Base-by-base conservation (phyloP, 345 rosid species). In the Camelina laxa region DNA sequence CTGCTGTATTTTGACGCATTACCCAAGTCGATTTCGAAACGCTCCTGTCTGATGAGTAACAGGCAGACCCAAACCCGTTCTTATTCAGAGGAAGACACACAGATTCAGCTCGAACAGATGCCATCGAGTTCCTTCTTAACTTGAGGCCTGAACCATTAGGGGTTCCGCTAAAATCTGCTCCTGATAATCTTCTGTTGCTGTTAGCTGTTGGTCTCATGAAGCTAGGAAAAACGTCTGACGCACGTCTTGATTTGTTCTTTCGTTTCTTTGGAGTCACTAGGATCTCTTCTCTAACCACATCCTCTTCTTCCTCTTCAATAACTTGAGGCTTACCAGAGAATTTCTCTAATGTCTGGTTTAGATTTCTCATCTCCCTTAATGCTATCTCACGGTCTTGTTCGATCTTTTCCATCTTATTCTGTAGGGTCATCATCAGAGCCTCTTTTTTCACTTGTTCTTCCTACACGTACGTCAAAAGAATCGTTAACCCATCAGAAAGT, bases 161-260 rank as follows among this genome's bases (percentile, higher is more conserved):
- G 38, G 59, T 77, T 48, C 65, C 65, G 58, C 67, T 67, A 73
- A 79, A 64, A 69, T 73, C 71, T 12, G 63, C 65, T 44, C 84
- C 91, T 1, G 86, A 81, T 82, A 83, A 75, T 56, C 79, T 79
- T 79, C 83, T 81, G 83, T 61, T 82, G 81, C 93, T 92, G 78
- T 87, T 83, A 67, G 82, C 66, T 17, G 96, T 92, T 73, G 92
- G 87, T 79, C 85, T 84, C 97, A 92, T 87, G 80, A 90, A 90
- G 70, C 92, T 79, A 14, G 91, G 91, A 47, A 86, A 24, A 19
- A 76, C 79, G 70, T 87, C 85, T 31, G 66, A 67, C 76, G 74
- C 79, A 24, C 70, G 72, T 83, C 75, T 75, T 35, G 56, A 55
- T 70, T 82, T 63, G 55, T 5, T 69, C 57, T 61, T 79, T 50